Base-by-base conservation (phyloP, 345 rosid species). In the Kernera saxatilis region DNA sequence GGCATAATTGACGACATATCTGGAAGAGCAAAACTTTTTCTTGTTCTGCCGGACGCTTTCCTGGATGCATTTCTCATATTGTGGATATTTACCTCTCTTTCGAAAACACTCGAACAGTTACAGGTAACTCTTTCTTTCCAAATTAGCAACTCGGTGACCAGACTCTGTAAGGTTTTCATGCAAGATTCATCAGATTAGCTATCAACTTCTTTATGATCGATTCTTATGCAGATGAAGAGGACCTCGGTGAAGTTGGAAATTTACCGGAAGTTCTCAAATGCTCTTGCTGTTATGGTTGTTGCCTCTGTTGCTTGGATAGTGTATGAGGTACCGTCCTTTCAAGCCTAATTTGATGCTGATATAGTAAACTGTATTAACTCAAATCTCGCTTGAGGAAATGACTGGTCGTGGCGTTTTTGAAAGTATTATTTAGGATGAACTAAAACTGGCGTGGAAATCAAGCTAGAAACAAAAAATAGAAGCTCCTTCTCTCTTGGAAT, bases 181-280 rank as follows among this genome's bases (percentile, higher is more conserved):
- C 41, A 58, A 67, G 44, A 56, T 45, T 57, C 53, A 36, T 36
- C 23, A 18, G 65, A 37, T 15, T 6, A 39, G 19, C 54, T 67
- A 40, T 60, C 23, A 22, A 51, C 30, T 58, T 57, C 29, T 29
- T 29, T 44, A 21, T 51, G 48, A 44, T 48, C 5, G 46, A 64
- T 70, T 69, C 39, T 17, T 56, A 45, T 64, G 70, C 87, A 88
- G 95, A 82, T 77, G 36, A 94, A 91, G 76, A 84, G 96, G 78
- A 89, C 83, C 75, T 81, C 93, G 7, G 93, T 82, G 48, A 94
- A 91, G 86, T 75, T 91, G 85, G 96, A 94, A 63, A 85, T 87
- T 45, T 94, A 94, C 75, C 82, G 99, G 83, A 94, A 94, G 85
- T 91, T 91, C 80, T 89, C 97, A 68, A 94, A 94, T 81, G 93